phyloP scores from a whole-genome alignment of 495 filamentous ascomycete genomes.

The Penicillium lividum region DNA sequence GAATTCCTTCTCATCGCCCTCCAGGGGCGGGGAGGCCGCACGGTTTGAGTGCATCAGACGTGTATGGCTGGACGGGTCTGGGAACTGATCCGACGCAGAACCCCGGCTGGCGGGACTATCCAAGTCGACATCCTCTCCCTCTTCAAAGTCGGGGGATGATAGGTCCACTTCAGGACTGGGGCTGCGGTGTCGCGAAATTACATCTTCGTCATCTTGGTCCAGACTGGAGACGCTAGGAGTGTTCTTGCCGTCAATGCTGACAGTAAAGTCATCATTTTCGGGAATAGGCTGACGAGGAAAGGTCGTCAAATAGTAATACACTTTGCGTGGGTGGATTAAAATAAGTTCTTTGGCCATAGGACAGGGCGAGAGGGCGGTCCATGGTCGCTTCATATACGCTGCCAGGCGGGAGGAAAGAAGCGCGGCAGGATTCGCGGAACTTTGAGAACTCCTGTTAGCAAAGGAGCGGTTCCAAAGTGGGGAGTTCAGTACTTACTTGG shows the following conservation, averaged over 20 bases:
- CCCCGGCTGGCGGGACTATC: conserved; percentile 40
- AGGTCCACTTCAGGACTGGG: conserved; percentile 93
- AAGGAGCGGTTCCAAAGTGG: background rate
- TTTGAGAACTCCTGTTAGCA: conserved; percentile 46
- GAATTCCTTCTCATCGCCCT: conserved; percentile 96
- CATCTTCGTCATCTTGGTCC: conserved; percentile 68
- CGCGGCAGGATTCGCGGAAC: conserved; percentile 92
- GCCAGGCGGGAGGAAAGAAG: conserved; percentile 92
- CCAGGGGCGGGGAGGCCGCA: conserved; percentile 79
- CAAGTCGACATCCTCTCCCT: conserved; percentile 58
- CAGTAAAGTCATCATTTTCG: conserved; percentile 58
- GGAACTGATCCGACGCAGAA: conserved; percentile 49
- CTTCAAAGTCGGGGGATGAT: conserved; percentile 82
- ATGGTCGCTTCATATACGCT: conserved; percentile 84
- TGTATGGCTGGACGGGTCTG: conserved; percentile 35
- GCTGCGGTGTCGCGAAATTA: conserved; percentile 68
- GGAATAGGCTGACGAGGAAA: conserved; percentile 80
- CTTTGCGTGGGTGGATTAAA: conserved; percentile 86
- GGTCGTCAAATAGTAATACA: conserved; percentile 93
- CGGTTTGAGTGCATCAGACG: conserved; percentile 63
- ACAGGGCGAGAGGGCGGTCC: conserved; percentile 79
- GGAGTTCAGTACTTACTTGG: conserved; percentile 68
- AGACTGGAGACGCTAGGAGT: conserved; percentile 83
- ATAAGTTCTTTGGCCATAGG: conserved; percentile 91
- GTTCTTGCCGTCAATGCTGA: conserved; percentile 46